Conservation (phyloP, 192 early-diverging fungal genomes). For the Powellomyces hirtus region DNA sequence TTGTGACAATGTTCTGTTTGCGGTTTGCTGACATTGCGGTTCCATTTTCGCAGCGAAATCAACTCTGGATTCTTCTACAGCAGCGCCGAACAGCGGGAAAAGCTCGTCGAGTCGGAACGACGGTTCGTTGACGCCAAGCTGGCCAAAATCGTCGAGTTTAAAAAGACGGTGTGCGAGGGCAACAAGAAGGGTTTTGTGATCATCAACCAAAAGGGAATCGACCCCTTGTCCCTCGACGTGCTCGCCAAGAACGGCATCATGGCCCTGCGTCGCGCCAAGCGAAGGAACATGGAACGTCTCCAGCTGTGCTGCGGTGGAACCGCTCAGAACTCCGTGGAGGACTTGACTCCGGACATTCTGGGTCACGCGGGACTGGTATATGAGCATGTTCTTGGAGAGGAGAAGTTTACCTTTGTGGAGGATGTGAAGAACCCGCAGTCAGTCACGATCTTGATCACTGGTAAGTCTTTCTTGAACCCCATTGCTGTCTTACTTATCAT, state of each 20-base stretch:
- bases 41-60: slow-evolving; percentile 73
- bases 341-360: slow-evolving; percentile 78
- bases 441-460: slow-evolving; percentile 90
- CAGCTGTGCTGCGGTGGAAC: slow-evolving; percentile 92
- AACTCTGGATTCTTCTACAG: slow-evolving; percentile 99
- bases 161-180: slow-evolving; percentile 88
- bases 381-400: slow-evolving; percentile 96
- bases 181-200: slow-evolving; percentile 91
- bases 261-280: slow-evolving; percentile 93
- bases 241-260: slow-evolving; percentile 94
- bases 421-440: slow-evolving; percentile 85
- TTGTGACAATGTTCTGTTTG: neutral
- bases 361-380: slow-evolving; percentile 94
- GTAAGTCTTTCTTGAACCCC: neutral
- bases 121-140: slow-evolving; percentile 92
- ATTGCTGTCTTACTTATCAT: neutral
- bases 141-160: slow-evolving; percentile 93
- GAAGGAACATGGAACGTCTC: slow-evolving; percentile 97
- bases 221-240: slow-evolving; percentile 94
- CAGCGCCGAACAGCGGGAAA: slow-evolving; percentile 96
- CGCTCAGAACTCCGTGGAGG: slow-evolving; percentile 98
- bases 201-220: slow-evolving; percentile 99
- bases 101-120: slow-evolving; percentile 96
- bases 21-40: too few species aligned
- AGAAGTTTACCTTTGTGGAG: slow-evolving; percentile 99